Base-by-base conservation (phyloP, 2,329 filamentous ascomycete species). In the Trichoderma aggressivum region DNA sequence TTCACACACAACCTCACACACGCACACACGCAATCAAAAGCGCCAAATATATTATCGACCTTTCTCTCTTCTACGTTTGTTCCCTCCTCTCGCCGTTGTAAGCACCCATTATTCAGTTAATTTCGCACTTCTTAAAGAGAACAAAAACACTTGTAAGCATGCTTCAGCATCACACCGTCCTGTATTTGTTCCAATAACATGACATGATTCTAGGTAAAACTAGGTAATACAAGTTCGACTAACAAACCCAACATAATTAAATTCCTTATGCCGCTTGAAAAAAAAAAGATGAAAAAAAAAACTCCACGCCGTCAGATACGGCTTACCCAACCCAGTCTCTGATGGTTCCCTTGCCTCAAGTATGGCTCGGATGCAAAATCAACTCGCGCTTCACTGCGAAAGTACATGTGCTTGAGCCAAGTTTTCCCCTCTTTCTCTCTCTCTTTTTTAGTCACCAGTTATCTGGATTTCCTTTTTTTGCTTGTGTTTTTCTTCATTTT, bases 251-350 rank as follows among this genome's bases (percentile, higher is more conserved):
- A 56, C 67, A 62, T 39, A 24, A 58, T 59, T 66, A 72, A 77
- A 75, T 70, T 32, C 72, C 73, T 70, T 56, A 75, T 72, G 71
- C 65, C 65, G 56, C 43, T 39, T 3, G 5, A 28, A n/a, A 43
- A 63, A 62, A 59, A 67, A 1, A 28, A 39, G 21, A 56, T 5
- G 30, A 47, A 26, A 43, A 59, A 30, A 59, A 73, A 75, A 65
- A 28, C 63, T 68, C 70, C 70, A 53, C 58, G 70, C 70, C 63
- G 70, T 24, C 53, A 60, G 16, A 28, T 28, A 62, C 67, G 59
- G 67, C 67, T 14, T 55, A 55, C 43, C 58, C 43, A 43, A 56
- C 36, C 56, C 36, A 50, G 55, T 59, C 12, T 59, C 10, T 32
- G 28, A 12, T 32, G 14, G 11, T 11, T 47, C 34, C 50, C 34